A percentile compares a stretch with the other conserved stretches of the same genome.
phyloP scores from a whole-genome alignment of 2,329 filamentous ascomycete genomes.

The Penicillium sclerotiorum region DNA sequence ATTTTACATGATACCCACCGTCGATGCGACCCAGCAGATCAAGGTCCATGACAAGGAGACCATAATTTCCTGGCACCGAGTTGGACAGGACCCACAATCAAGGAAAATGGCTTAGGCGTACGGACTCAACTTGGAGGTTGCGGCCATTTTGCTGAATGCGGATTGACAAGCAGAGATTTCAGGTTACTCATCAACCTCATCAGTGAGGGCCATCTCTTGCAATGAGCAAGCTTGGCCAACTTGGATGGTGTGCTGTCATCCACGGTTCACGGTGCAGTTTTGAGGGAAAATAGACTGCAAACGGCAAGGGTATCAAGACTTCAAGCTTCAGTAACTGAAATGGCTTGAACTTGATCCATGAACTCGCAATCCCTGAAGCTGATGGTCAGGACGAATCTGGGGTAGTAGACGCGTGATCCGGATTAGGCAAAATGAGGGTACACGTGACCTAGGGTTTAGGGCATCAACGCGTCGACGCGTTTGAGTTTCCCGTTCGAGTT shows the following conservation, averaged over 20 bases:
- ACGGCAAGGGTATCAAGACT: constrained; percentile 7
- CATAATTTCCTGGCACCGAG: background rate
- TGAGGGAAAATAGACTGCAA: constrained; percentile 17
- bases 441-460: constrained; percentile 29
- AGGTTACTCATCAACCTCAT: background rate
- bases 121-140: background rate
- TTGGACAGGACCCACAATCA: constrained; percentile 1
- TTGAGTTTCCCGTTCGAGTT: constrained; percentile 28
- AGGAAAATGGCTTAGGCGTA: background rate
- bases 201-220: background rate
- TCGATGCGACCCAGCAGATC: background rate
- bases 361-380: background rate
- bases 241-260: constrained; percentile 20
- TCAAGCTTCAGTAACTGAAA: background rate
- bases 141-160: background rate
- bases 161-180: background rate
- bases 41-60: constrained; percentile 19
- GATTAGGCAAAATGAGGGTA: constrained; percentile 16
- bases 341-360: background rate
- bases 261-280: constrained; percentile 9
- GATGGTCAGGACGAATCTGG: background rate
- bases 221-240: background rate
- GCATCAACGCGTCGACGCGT: constrained; percentile 25
- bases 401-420: constrained; percentile 10
- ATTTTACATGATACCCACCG: background rate